A percentile compares a stretch with the other conserved stretches of the same genome.
Conservation (phyloP, 192 early-diverging fungal genomes). For the Phycomyces blakesleeanus region DNA sequence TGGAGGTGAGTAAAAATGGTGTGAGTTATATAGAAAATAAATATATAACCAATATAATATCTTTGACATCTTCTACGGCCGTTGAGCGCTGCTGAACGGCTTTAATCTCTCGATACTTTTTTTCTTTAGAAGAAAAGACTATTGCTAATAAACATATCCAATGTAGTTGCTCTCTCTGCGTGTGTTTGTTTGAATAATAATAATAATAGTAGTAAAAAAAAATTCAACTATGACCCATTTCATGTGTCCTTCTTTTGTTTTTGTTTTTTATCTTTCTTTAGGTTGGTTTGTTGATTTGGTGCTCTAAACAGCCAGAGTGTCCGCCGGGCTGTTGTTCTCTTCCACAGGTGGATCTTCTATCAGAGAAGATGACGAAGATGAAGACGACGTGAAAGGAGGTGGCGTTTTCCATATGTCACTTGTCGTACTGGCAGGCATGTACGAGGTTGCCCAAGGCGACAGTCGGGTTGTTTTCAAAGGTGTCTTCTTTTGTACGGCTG, state of each 20-base stretch:
- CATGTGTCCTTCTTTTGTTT: too few species aligned
- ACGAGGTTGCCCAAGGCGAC: conserved; percentile 13
- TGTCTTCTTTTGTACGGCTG: background rate
- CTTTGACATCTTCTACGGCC: background rate
- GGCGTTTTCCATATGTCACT: conserved; percentile 7
- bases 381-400: background rate
- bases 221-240: too few species aligned
- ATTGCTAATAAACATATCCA: too few species aligned
- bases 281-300: too few species aligned
- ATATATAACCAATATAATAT: background rate
- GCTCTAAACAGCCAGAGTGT: too few species aligned
- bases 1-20: too few species aligned
- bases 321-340: too few species aligned
- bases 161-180: too few species aligned
- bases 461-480: conserved; percentile 1
- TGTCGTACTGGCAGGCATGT: conserved; percentile 1
- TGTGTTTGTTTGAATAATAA: too few species aligned
- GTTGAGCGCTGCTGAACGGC: background rate
- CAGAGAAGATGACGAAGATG: conserved; percentile 5
- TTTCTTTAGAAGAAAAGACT: background rate
- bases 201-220: too few species aligned
- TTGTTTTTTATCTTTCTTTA: too few species aligned
- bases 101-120: background rate
- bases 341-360: background rate
- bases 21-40: background rate